Evolutionary conservation across 495 filamentous ascomycete species (phyloP).

Genomic region (Aspergillus campestris): DNA sequence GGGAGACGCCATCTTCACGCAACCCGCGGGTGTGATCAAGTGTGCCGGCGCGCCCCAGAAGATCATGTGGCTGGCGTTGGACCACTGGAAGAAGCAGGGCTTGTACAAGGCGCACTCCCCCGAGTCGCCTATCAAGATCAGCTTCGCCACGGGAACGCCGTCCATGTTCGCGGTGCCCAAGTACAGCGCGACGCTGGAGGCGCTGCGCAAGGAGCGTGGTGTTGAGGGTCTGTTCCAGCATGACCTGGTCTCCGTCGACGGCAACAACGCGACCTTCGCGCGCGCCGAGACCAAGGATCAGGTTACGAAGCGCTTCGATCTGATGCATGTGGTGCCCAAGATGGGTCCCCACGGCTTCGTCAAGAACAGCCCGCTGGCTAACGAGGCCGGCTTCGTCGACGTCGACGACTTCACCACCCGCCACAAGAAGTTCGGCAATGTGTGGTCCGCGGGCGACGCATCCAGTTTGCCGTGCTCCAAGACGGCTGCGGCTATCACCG

Average conservation of each 20-base stretch:
- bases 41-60: slow-evolving; percentile 66
- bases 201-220: slow-evolving; percentile 51
- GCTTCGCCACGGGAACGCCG: slow-evolving; percentile 53
- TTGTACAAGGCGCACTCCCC: slow-evolving; percentile 42
- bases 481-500: slow-evolving; percentile 58
- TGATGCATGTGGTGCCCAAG: slow-evolving; percentile 55
- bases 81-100: slow-evolving; percentile 54
- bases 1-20: slow-evolving; percentile 60
- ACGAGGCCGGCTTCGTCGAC: slow-evolving; percentile 56
- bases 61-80: slow-evolving; percentile 62
- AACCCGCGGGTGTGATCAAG: slow-evolving; percentile 57
- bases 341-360: slow-evolving; percentile 53
- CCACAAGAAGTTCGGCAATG: slow-evolving; percentile 55
- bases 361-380: slow-evolving; percentile 48
- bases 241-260: slow-evolving; percentile 53
- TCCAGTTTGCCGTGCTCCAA: slow-evolving; percentile 60
- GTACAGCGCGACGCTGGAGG: slow-evolving; percentile 53
- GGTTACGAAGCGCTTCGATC: slow-evolving; percentile 47
- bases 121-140: slow-evolving; percentile 48
- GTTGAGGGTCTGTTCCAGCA: slow-evolving; percentile 61
- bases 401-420: slow-evolving; percentile 52
- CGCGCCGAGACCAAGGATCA: slow-evolving; percentile 33
- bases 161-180: slow-evolving; percentile 64
- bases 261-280: slow-evolving; percentile 46
- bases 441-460: slow-evolving; percentile 64